phyloP scores from a whole-genome alignment of 805 yeast species.

The Clavispora phyllophila region DNA sequence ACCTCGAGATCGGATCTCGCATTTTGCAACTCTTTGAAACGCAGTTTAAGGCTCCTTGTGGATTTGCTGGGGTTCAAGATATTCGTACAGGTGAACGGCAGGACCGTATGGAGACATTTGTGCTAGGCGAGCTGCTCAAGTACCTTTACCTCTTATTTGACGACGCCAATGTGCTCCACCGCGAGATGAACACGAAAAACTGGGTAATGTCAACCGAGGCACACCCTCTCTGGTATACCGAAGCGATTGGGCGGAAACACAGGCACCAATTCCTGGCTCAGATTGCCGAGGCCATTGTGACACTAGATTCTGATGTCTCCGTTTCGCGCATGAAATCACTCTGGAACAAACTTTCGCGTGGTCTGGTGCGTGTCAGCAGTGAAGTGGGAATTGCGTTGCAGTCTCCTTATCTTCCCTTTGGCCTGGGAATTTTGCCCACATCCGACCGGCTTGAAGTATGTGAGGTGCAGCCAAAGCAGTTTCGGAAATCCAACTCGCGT shows the following conservation, averaged over 20 bases:
- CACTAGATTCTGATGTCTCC: not conserved
- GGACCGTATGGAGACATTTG: constrained; percentile 89
- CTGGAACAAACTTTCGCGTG: not conserved
- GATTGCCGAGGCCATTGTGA: not conserved
- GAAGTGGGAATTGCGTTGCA: constrained; percentile 5
- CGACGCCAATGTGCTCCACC: constrained; percentile 46
- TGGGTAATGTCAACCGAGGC: constrained; percentile 84
- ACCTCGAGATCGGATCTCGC: constrained; percentile 67
- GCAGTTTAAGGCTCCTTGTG: constrained; percentile 60
- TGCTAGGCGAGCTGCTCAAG: constrained; percentile 80
- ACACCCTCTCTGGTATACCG: constrained; percentile 77
- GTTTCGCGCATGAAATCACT: constrained; percentile 1
- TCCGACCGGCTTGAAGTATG: constrained; percentile 21
- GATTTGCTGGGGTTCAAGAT: constrained; percentile 74
- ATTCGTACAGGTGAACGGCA: constrained; percentile 57
- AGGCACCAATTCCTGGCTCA: not conserved
- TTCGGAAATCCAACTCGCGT: constrained; percentile 5
- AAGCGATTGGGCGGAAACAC: constrained; percentile 14
- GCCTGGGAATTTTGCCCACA: constrained; percentile 8
- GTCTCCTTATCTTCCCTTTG: not conserved
- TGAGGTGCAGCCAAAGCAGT: constrained; percentile 25
- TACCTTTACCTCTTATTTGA: constrained; percentile 79
- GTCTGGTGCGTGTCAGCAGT: constrained; percentile 8
- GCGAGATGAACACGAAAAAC: constrained; percentile 40
- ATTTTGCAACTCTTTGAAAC: constrained; percentile 51